Conservation (phyloP, 1,139 yeast genomes). For the Geotrichum klebahnii region DNA sequence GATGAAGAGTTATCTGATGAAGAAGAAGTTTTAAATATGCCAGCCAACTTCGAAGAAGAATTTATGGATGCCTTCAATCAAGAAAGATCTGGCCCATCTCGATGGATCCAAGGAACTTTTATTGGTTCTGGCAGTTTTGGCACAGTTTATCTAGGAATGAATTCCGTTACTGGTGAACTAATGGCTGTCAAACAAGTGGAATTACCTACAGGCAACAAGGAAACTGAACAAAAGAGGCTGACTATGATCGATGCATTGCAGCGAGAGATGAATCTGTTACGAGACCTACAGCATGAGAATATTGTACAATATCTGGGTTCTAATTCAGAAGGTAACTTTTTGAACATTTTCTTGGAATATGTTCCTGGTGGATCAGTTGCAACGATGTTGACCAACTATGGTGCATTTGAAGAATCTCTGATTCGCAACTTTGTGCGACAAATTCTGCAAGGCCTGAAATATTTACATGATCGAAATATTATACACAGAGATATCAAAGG, state of each 20-base stretch:
- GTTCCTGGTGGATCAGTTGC: slow-evolving; percentile 97
- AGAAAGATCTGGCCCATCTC: slow-evolving; percentile 48
- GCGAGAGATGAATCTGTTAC: slow-evolving; percentile 74
- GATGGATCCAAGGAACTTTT: slow-evolving; percentile 88
- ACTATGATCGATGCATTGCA: slow-evolving; percentile 78
- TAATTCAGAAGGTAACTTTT: slow-evolving; percentile 56
- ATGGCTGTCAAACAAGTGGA: slow-evolving; percentile 98
- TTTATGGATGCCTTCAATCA: slow-evolving; percentile 45
- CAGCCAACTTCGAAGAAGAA: slow-evolving; percentile 26
- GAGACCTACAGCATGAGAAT: slow-evolving; percentile 82
- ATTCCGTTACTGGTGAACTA: slow-evolving; percentile 84
- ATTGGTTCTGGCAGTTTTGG: slow-evolving; percentile 97
- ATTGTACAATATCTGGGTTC: slow-evolving; percentile 90
- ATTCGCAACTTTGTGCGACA: slow-evolving; percentile 80
- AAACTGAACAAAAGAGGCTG: slow-evolving; percentile 46
- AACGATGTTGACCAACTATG: slow-evolving; percentile 76
- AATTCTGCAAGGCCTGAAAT: slow-evolving; percentile 73
- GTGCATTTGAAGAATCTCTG: slow-evolving; percentile 88
- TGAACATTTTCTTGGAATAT: slow-evolving; percentile 86
- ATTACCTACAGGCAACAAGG: slow-evolving; percentile 46
- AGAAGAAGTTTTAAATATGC: not conserved
- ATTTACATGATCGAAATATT: slow-evolving; percentile 75
- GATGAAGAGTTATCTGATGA: slow-evolving; percentile 7
- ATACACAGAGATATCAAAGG: slow-evolving; percentile 92
- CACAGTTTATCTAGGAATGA: slow-evolving; percentile 86